Percentiles rank a stretch among this genome's conserved stretches.
phyloP scores from a whole-genome alignment of 2,329 filamentous ascomycete species.

The Remersonia thermophila region DNA sequence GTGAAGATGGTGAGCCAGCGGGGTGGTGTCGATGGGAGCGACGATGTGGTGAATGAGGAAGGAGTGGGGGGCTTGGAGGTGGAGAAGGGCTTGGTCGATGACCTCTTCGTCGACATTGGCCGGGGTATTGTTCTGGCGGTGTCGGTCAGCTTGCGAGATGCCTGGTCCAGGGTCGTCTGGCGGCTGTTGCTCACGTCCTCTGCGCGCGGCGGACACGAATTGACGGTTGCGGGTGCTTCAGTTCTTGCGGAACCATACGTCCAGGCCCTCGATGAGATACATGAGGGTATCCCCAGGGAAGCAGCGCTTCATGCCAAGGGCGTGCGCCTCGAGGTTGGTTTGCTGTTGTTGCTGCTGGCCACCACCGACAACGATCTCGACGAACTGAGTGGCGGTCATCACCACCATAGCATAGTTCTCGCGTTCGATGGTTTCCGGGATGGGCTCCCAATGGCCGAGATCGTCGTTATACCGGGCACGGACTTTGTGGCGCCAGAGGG shows the following conservation, averaged over 20 bases:
- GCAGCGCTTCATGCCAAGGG: constrained; percentile 39
- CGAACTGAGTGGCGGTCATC: constrained; percentile 52
- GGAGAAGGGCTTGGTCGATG: constrained; percentile 59
- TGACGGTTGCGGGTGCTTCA: constrained; percentile 53
- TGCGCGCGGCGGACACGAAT: constrained; percentile 53
- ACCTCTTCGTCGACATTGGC: constrained; percentile 53
- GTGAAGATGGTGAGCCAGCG: constrained; percentile 65
- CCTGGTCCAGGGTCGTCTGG: background rate
- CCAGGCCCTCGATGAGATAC: constrained; percentile 61
- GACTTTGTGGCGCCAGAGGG: constrained; percentile 60
- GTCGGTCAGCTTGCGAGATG: constrained; percentile 11
- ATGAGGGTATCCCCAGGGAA: constrained; percentile 45
- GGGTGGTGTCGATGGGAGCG: constrained; percentile 48
- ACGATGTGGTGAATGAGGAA: constrained; percentile 59
- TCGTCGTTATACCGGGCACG: constrained; percentile 49
- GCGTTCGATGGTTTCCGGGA: constrained; percentile 34
- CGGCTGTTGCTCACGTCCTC: constrained; percentile 22
- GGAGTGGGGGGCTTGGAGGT: constrained; percentile 55
- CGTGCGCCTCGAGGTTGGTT: constrained; percentile 44
- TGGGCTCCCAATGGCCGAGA: constrained; percentile 52
- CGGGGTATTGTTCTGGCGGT: constrained; percentile 21
- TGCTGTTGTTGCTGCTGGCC: background rate
- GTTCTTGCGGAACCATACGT: constrained; percentile 55
- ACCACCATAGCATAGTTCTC: constrained; percentile 53
- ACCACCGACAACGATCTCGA: constrained; percentile 39